Conservation (phyloP, 345 rosid genomes). For the Bruguiera gymnorhiza region DNA sequence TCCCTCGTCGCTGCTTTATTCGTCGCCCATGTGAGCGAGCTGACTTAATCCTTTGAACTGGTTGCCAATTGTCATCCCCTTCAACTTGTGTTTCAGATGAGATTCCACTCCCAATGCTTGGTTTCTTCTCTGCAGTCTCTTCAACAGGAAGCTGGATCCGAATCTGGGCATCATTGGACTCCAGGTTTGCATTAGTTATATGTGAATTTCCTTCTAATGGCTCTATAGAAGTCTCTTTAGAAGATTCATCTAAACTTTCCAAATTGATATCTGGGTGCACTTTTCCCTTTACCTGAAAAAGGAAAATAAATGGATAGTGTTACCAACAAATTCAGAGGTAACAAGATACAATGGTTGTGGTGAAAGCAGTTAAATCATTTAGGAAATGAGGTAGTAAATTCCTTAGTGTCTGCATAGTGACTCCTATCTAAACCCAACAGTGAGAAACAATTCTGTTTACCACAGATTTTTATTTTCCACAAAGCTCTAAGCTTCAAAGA, state of each 20-base stretch:
- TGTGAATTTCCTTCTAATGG: constrained; percentile 52
- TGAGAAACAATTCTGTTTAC: background rate
- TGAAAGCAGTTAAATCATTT: too few relatives aligned
- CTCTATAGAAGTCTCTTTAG: constrained; percentile 44
- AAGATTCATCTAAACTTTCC: constrained; percentile 40
- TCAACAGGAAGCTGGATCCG: constrained; percentile 48
- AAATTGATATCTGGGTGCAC: constrained; percentile 37
- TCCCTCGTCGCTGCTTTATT: constrained; percentile 79
- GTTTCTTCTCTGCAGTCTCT: constrained; percentile 39
- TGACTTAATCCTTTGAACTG: constrained; percentile 89
- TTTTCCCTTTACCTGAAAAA: constrained; percentile 62
- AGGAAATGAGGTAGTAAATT: constrained; percentile 2
- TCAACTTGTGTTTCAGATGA: constrained; percentile 51
- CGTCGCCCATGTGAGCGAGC: constrained; percentile 68
- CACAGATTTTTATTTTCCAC: background rate
- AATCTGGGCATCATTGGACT: constrained; percentile 33
- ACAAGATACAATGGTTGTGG: background rate
- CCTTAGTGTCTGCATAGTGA: background rate
- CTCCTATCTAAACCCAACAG: background rate
- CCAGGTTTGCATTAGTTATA: constrained; percentile 38
- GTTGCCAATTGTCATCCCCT: constrained; percentile 95
- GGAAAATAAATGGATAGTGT: constrained; percentile 6
- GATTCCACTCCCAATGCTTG: constrained; percentile 28
- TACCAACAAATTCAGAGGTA: background rate
- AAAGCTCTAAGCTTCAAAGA: background rate